Conservation (phyloP, 129 eudicot species). For the Kitagawia praeruptora region DNA sequence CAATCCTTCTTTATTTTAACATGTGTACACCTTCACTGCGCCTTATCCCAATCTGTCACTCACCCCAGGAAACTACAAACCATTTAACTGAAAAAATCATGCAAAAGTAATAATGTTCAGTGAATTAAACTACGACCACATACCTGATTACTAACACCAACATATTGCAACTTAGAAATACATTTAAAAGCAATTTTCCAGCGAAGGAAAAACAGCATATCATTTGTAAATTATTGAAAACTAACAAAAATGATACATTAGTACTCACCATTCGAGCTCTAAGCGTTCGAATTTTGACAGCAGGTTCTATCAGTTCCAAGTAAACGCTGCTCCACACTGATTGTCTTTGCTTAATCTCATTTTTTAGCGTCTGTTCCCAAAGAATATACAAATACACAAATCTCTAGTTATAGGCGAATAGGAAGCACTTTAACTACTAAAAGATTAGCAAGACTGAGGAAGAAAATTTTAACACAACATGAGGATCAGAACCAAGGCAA, state of each 20-base stretch:
- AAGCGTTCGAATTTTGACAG: slow-evolving; percentile 70
- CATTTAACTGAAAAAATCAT: neutral
- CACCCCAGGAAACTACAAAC: neutral
- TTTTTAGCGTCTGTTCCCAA: slow-evolving; percentile 65
- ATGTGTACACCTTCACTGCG: neutral
- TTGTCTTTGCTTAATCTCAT: slow-evolving; percentile 81
- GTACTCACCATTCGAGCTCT: slow-evolving; percentile 92
- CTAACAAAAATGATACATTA: neutral
- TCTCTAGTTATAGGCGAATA: neutral
- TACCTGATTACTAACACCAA: neutral
- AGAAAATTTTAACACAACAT: neutral
- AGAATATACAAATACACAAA: neutral
- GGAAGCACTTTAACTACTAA: neutral
- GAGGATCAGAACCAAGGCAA: slow-evolving; percentile 15
- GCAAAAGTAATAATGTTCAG: too few relatives aligned
- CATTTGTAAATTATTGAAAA: too few relatives aligned
- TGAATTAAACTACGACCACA: neutral
- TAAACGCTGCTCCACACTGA: slow-evolving; percentile 62
- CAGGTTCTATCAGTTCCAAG: slow-evolving; percentile 83
- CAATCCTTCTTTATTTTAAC: too few relatives aligned
- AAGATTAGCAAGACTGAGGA: neutral
- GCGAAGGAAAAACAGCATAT: neutral
- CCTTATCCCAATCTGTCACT: neutral
- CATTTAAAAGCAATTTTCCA: neutral
- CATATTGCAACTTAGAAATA: neutral